Percentiles rank a stretch among this genome's conserved stretches.
Conservation (phyloP, 768 basidiomycete genomes). For the Phallus indusiatus region DNA sequence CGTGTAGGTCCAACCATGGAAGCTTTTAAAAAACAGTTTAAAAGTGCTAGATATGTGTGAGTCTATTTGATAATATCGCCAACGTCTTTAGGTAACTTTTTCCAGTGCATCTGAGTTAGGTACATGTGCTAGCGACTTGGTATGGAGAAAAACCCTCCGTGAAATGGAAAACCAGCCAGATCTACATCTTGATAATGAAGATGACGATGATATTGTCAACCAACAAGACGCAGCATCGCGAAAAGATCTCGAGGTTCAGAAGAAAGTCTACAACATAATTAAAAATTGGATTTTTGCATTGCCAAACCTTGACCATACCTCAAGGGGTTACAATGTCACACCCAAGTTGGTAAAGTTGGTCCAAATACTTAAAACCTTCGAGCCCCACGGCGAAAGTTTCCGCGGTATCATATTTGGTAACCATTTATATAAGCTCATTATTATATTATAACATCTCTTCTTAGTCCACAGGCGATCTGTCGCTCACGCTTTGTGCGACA, state of each 20-base stretch:
- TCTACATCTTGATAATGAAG: slow-evolving; percentile 18
- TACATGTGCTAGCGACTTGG: slow-evolving; percentile 55
- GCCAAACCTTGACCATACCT: slow-evolving; percentile 50
- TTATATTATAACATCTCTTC: slow-evolving; percentile 7
- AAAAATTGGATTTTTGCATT: slow-evolving; percentile 55
- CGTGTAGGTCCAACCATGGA: slow-evolving; percentile 32
- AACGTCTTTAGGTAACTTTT: slow-evolving; percentile 14
- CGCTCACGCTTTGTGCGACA: slow-evolving; percentile 49
- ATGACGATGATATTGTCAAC: slow-evolving; percentile 28
- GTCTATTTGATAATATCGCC: neutral
- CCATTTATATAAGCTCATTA: slow-evolving; percentile 11
- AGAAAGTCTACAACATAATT: slow-evolving; percentile 25
- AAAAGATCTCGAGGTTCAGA: slow-evolving; percentile 1
- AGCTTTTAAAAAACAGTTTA: slow-evolving; percentile 34
- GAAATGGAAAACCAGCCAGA: slow-evolving; percentile 22
- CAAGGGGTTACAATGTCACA: slow-evolving; percentile 55
- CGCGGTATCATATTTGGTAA: slow-evolving; percentile 59
- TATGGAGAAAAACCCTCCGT: slow-evolving; percentile 51
- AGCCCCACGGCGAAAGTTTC: slow-evolving; percentile 45
- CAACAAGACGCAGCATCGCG: slow-evolving; percentile 13
- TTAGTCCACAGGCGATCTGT: slow-evolving; percentile 45
- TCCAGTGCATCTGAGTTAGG: slow-evolving; percentile 41
- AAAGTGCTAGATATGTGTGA: slow-evolving; percentile 33
- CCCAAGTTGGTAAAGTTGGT: slow-evolving; percentile 56
- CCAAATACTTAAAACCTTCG: slow-evolving; percentile 47